These are phyloP conservation scores for Epichloe festucae DNA, from an alignment of 2,329 filamentous ascomycete species.

Conservation along the genomic window DNA sequence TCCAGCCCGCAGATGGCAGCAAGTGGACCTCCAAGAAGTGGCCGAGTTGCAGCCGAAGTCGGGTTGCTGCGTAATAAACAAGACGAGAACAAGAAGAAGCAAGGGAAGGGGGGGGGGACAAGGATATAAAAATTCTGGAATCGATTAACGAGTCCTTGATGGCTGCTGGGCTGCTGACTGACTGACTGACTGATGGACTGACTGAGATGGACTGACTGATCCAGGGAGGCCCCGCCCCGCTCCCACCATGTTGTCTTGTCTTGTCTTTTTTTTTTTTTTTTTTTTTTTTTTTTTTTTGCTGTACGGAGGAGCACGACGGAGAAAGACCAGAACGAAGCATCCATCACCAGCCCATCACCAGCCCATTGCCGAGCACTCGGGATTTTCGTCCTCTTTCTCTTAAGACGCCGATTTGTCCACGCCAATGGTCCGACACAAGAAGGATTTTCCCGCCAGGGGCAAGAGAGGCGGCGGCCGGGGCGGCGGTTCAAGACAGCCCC, in stretches of 20 bases:
- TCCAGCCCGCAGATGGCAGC: neutral
- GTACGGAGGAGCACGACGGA: no score
- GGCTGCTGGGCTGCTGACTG: neutral
- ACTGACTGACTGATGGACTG: no score
- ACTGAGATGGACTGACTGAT: no score
- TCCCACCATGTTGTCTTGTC: neutral
- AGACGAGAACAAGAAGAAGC: no score
- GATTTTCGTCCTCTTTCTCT: no score
- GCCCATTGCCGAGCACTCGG: no score
- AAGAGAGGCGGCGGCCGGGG: constrained; percentile 51
- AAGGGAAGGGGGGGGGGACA: no score
- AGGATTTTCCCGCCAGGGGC: constrained; percentile 62
- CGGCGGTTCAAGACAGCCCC: constrained; percentile 24
- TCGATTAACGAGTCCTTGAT: constrained; percentile 4
- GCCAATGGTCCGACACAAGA: constrained; percentile 98
- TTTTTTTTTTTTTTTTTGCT: neutral
- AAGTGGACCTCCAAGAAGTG: neutral
- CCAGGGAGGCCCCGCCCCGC: neutral
- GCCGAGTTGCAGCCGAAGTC: neutral
- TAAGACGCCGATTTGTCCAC: constrained; percentile 31
- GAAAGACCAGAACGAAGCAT: no score
- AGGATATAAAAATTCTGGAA: neutral
- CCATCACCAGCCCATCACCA: no score
- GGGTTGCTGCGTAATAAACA: neutral
- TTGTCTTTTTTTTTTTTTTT: neutral